Percentiles rank a stretch among this genome's conserved stretches.
Conservation (phyloP, 441 rosid species). For the Breynia disticha region DNA sequence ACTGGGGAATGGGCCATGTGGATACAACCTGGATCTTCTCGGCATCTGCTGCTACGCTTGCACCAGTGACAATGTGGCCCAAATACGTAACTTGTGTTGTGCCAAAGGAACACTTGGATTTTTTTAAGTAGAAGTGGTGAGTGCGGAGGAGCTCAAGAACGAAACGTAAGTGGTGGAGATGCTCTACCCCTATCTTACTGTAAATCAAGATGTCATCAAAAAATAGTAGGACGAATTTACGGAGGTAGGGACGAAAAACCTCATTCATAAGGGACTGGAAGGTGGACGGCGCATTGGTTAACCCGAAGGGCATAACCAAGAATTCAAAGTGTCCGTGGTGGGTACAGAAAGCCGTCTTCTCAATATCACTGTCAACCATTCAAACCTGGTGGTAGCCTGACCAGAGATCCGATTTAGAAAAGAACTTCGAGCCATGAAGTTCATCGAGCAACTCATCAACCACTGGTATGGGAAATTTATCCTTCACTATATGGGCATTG, state of each 20-base stretch:
- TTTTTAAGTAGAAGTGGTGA: not conserved
- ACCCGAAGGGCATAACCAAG: not conserved
- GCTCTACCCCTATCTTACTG: not conserved
- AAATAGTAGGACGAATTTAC: not conserved
- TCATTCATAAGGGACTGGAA: not conserved
- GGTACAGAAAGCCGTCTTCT: not conserved
- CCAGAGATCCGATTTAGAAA: not conserved
- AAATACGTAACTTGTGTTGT: not conserved
- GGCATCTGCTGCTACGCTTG: too few relatives aligned
- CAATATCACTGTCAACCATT: not conserved
- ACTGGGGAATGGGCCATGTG: too few relatives aligned
- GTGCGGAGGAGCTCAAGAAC: not conserved
- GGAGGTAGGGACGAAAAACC: not conserved
- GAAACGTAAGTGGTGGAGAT: not conserved
- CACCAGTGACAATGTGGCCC: not conserved
- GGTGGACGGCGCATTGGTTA: constrained; percentile 1
- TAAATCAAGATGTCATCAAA: constrained; percentile 6
- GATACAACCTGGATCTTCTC: too few relatives aligned
- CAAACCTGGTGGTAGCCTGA: constrained; percentile 2
- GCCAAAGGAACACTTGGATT: not conserved
- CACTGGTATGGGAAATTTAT: constrained; percentile 1
- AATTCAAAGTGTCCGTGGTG: not conserved
- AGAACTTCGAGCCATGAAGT: not conserved
- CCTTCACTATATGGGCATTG: not conserved
- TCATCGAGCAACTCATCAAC: constrained; percentile 2